These are phyloP conservation scores for Penicillium sp. DNA, from an alignment of 2,329 filamentous ascomycete species.

Conservation along the genomic window DNA sequence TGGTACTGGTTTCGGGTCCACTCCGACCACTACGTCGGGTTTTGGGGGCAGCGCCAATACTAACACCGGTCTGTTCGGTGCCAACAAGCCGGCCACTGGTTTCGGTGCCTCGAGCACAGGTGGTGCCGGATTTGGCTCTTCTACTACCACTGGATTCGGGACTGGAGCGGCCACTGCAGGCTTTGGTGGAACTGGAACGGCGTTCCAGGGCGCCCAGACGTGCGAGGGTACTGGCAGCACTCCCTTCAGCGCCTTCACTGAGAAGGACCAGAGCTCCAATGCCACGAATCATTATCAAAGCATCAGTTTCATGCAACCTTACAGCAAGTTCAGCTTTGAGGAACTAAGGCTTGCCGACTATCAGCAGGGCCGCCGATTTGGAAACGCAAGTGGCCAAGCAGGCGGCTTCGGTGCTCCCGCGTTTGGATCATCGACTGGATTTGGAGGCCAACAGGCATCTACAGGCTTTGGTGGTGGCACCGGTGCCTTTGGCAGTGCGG, in stretches of 20 bases:
- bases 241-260: constrained; percentile 40
- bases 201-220: constrained; percentile 35
- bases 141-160: constrained; percentile 21
- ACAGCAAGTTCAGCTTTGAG: constrained; percentile 82
- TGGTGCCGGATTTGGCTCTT: constrained; percentile 23
- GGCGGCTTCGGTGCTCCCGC: constrained; percentile 73
- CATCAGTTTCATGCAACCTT: constrained; percentile 44
- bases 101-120: constrained; percentile 17
- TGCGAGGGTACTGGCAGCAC: constrained; percentile 43
- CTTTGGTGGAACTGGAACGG: constrained; percentile 39
- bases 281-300: constrained; percentile 45
- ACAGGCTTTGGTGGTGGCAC: constrained; percentile 42
- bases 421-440: constrained; percentile 44
- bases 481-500: constrained; percentile 34
- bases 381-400: constrained; percentile 71
- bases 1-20: constrained; percentile 23
- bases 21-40: constrained; percentile 9
- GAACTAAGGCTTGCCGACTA: constrained; percentile 80
- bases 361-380: constrained; percentile 73
- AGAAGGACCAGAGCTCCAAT: constrained; percentile 39
- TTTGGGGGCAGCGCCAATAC: constrained; percentile 24
- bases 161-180: constrained; percentile 17
- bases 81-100: constrained; percentile 11
- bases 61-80: constrained; percentile 38
- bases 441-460: constrained; percentile 37